Evolutionary conservation across 495 filamentous ascomycete genomes (phyloP).

Genomic region (Penicillium longicatenatum): DNA sequence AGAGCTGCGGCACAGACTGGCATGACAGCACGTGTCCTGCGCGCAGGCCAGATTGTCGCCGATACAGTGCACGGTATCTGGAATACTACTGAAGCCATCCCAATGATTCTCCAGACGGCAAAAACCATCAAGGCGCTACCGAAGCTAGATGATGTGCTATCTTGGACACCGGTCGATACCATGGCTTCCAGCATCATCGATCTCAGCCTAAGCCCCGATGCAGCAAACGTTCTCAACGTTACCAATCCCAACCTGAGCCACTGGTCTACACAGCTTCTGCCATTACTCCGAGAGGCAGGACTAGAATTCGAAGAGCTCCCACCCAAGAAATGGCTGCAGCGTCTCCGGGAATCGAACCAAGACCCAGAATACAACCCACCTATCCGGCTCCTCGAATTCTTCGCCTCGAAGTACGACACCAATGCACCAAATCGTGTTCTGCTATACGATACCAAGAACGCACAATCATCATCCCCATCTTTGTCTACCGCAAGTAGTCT

Average conservation of each 20-base stretch:
- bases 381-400: slow-evolving; percentile 52
- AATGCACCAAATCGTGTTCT: slow-evolving; percentile 23
- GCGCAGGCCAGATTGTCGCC: slow-evolving; percentile 62
- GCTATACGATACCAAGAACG: slow-evolving; percentile 29
- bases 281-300: slow-evolving; percentile 41
- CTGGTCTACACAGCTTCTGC: slow-evolving; percentile 53
- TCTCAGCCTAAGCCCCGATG: slow-evolving; percentile 18
- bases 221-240: slow-evolving; percentile 38
- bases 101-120: slow-evolving; percentile 56
- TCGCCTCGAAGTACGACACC: slow-evolving; percentile 44
- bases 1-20: slow-evolving; percentile 34
- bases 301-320: slow-evolving; percentile 49
- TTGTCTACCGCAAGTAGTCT: slow-evolving; percentile 19
- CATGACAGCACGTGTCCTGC: slow-evolving; percentile 40
- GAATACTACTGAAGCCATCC: slow-evolving; percentile 66
- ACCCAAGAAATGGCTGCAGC: slow-evolving; percentile 48
- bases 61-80: slow-evolving; percentile 57
- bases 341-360: slow-evolving; percentile 36
- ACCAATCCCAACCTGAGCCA: slow-evolving; percentile 48
- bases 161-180: slow-evolving; percentile 63
- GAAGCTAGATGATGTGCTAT: slow-evolving; percentile 48
- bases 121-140: slow-evolving; percentile 53
- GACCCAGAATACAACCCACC: slow-evolving; percentile 45
- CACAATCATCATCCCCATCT: slow-evolving; percentile 18
- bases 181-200: slow-evolving; percentile 49